Base-by-base conservation (phyloP, 192 early-diverging fungal genomes). In the Entomortierella lignicola region DNA sequence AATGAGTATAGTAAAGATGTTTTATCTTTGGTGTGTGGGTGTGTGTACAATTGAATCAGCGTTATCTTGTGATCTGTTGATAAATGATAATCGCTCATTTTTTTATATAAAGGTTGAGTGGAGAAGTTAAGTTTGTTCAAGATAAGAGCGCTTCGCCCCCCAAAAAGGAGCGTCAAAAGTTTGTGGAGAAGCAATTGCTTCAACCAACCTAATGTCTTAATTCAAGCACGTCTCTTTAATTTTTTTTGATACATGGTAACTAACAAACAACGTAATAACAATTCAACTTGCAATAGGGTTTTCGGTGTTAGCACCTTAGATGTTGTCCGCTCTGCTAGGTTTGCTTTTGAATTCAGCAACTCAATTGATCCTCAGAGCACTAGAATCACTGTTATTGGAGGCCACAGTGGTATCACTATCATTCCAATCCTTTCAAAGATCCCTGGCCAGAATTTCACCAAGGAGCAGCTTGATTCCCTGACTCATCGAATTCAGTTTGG, bases 241-340 rank as follows among this genome's bases (percentile, higher is more conserved):
- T 11, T 11, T 15, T 53, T 37, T 65, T 50, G 15, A 10, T 37
- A 37, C 10, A 37, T 37, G 34, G 10, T 10, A 37, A 37, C 34
- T 37, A 37, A 37, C 34, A 37, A 15, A 4, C 17, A 4, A 10
- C 21, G 4, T n/a, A 50, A 10, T 4, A 17, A 21, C 47, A 10
- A 17, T 4, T 17, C 17, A 4, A 50, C 15, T 15, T 10, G 2
- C 23, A 89, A 92, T 85, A 85, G 75, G 73, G 84, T 99, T 65
- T 98, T 98, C 82, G 98, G 98, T 80, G 94, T 99, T 55, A 99
- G 97, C 72, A 97, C 96, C 54, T 86, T 99, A 52, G 98, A 99
- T 82, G 90, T 98, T 63, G 95, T 98, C 79, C 97, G 98, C 71
- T 94, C 98, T 51, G 97, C 96, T 65, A 92, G 94, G 79, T 99